These are phyloP conservation scores for Gorgonomyces haynaldii DNA, from an alignment of 192 early-diverging fungal genomes.

Conservation along the genomic window DNA sequence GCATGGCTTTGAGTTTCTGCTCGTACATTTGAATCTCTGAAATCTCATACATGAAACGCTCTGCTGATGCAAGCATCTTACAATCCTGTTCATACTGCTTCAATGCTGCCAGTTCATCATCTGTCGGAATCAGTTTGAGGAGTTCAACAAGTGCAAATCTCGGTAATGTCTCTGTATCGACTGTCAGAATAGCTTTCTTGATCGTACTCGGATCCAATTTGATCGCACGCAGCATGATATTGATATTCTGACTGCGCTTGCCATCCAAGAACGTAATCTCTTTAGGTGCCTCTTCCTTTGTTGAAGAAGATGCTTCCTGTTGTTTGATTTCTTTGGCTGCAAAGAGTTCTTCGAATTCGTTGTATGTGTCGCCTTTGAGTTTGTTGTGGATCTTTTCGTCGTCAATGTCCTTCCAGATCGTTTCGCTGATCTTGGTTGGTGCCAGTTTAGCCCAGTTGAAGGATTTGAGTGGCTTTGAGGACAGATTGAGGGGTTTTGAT, in stretches of 20 bases:
- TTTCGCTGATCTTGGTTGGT: constrained; percentile 30
- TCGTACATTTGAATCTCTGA: constrained; percentile 26
- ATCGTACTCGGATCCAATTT: constrained; percentile 28
- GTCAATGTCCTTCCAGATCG: constrained; percentile 32
- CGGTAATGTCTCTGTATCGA: constrained; percentile 19
- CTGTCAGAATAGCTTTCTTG: constrained; percentile 20
- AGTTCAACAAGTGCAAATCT: constrained; percentile 26
- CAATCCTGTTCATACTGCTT: constrained; percentile 33
- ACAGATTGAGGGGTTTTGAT: constrained; percentile 29
- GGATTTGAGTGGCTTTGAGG: constrained; percentile 38
- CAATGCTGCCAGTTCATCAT: constrained; percentile 25
- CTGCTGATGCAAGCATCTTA: constrained; percentile 29
- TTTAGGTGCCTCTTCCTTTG: constrained; percentile 4
- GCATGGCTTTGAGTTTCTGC: constrained; percentile 31
- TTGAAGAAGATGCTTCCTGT: not conserved
- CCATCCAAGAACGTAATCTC: constrained; percentile 38
- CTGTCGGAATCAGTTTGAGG: constrained; percentile 35
- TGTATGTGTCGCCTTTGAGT: constrained; percentile 19
- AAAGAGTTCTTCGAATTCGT: constrained; percentile 41
- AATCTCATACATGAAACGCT: constrained; percentile 34
- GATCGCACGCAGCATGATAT: constrained; percentile 36
- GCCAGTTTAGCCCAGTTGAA: constrained; percentile 49
- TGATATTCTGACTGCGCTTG: constrained; percentile 31
- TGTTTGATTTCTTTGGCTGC: constrained; percentile 28
- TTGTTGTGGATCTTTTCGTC: constrained; percentile 27